Evolutionary conservation across 2,329 filamentous ascomycete genomes (phyloP), one percentile per base, ranked within the genome.

Genomic region (Scedosporium minutisporum): DNA sequence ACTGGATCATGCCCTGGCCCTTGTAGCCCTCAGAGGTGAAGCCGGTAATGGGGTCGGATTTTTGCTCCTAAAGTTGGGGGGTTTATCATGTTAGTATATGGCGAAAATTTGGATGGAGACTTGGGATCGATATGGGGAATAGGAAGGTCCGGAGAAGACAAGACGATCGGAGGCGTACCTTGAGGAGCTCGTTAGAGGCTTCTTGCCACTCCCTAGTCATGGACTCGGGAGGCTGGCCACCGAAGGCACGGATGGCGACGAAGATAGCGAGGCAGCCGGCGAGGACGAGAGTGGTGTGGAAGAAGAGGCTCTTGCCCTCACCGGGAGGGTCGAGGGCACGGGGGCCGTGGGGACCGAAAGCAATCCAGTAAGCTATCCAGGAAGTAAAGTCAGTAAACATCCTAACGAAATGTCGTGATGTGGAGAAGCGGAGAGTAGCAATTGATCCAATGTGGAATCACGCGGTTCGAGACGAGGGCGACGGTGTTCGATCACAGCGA

Each of bases 181-280:
- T 93, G 76, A 97, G 83, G 78, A 90, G 95, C 82, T 97, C 95
- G 79, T 99, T 96, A 69, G 88, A 84, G 70, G 89, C 89, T 82
- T 97, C 92, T 82, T 99, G 91, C 86, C 90, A 97, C 80, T 99
- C 95, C 83, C 91, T 90, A 80, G 82, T 93, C 93, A 99, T 96
- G 72, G 93, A 96, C 76, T 82, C 81, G 68, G 95, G 95, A 66
- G 84, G 72, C 65, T 85, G 84, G 74, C 85, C 83, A 71, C 89
- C 91, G 75, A 90, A 87, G 68, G 83, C 68, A 71, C 93, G 89
- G 74, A 90, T 84, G 70, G 77, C 66, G 71, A 80, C 80, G 81
- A 97, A 97, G 76, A 97, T 65, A 67, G 77, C 83, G 69, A 89
- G 77, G 68, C 87, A 88, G 70, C 81, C 83, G 66, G 77, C 80